phyloP scores from a whole-genome alignment of 2,329 filamentous ascomycete species.

The Phialemoniopsis sp. region DNA sequence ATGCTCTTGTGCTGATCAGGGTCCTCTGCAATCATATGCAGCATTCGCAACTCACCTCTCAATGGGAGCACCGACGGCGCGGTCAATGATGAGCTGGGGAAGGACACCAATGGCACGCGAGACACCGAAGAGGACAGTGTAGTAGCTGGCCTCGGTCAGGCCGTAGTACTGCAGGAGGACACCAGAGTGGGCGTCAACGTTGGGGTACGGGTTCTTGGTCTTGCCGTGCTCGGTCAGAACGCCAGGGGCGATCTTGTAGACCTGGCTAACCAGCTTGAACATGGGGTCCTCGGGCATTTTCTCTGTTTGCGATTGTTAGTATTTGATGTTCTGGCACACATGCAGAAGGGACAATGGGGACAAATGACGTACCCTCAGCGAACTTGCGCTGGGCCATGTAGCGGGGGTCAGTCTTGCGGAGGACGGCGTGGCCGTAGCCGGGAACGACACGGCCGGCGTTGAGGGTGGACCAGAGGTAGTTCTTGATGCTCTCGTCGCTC shows the following conservation, averaged over 20 bases:
- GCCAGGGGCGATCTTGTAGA: constrained; percentile 99
- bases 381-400: constrained; percentile 99
- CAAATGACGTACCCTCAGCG: constrained; percentile 54
- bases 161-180: constrained; percentile 99
- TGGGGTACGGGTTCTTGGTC: constrained; percentile 97
- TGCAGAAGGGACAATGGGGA: no score
- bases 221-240: constrained; percentile 99
- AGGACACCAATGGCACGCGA: constrained; percentile 97
- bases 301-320: constrained; percentile 37
- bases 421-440: constrained; percentile 96
- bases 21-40: not conserved
- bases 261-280: constrained; percentile 99
- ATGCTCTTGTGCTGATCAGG: not conserved
- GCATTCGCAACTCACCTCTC: constrained; percentile 56
- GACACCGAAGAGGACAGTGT: constrained; percentile 99
- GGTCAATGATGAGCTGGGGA: constrained; percentile 99
- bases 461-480: constrained; percentile 98
- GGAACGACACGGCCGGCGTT: constrained; percentile 95
- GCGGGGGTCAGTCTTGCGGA: constrained; percentile 98
- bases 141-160: constrained; percentile 98
- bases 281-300: constrained; percentile 96
- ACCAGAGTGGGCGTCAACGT: constrained; percentile 91
- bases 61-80: constrained; percentile 92
- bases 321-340: not conserved
- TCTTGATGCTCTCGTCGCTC: constrained; percentile 92